These are phyloP conservation scores for Russula olivacea DNA, from an alignment of 768 basidiomycete genomes.

Conservation along the genomic window DNA sequence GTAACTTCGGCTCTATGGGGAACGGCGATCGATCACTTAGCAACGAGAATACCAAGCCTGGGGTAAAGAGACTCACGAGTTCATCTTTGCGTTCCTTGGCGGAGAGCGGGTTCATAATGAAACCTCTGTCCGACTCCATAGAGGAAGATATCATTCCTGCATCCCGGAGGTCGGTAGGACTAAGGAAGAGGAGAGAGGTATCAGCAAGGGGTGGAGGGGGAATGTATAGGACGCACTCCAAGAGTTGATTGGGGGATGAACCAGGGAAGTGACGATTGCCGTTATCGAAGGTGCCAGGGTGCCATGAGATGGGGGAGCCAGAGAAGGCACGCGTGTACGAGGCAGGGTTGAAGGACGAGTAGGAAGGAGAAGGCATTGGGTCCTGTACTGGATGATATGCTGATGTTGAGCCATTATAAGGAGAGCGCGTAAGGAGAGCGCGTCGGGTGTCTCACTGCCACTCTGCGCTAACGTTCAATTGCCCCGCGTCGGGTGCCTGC, in stretches of 20 bases:
- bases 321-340: conserved; percentile 64
- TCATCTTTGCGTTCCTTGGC: conserved; percentile 68
- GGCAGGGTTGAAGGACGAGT: conserved; percentile 58
- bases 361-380: conserved; percentile 39
- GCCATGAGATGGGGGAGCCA: conserved; percentile 69
- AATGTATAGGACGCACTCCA: conserved; percentile 49
- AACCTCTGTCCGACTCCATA: conserved; percentile 53
- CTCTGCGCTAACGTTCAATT: no score
- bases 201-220: neutral
- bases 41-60: conserved; percentile 3
- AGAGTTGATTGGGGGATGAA: conserved; percentile 51
- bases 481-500: no score
- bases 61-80: conserved; percentile 42
- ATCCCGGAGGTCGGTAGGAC: conserved; percentile 42
- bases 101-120: conserved; percentile 59
- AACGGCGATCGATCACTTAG: conserved; percentile 14
- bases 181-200: conserved; percentile 22
- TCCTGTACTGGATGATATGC: conserved; percentile 39
- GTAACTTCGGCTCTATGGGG: conserved; percentile 70
- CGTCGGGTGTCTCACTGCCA: neutral
- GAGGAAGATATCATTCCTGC: conserved; percentile 46
- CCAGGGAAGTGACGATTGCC: conserved; percentile 59
- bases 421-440: neutral
- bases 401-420: conserved; percentile 35
- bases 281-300: conserved; percentile 57